Evolutionary conservation across 2,329 filamentous ascomycete genomes (phyloP), one percentile per base, ranked within the genome.

Genomic region (Neofusicoccum umdonicola): DNA sequence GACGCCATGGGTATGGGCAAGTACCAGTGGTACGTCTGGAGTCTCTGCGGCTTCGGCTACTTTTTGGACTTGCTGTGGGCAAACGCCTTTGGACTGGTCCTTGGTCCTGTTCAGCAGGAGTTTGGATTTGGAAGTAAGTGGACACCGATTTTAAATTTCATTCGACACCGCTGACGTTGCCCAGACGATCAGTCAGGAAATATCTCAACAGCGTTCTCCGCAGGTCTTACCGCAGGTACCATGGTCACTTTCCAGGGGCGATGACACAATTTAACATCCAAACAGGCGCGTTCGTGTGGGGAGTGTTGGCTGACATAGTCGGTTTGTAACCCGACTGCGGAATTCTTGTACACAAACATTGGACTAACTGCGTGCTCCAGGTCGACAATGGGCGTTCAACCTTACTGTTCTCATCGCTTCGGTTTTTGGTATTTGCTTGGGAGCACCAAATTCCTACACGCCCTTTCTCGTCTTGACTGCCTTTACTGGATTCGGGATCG

Each of bases 31-130:
- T 82, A 77, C 67, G 75, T 83, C 52, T 85, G 82, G 83, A 69
- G 72, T 3, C 73, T 85, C 0, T 85, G 83, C 67, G 84, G 84
- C 41, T 82, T 85, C 41, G 84, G 84, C 1, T 85, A 85, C 69
- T 72, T 85, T 45, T 77, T 87, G 42, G 85, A 87, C 67, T 72
- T 87, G 27, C 76, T 85, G 52, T 87, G 84, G 83, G 83, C 85
- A 3, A 85, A 87, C 67, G 85, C 82, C 0, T 85, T 87, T 68
- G 84, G 84, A 11, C 78, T 87, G 1, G 80, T 85, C 0, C 72
- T 85, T 15, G 81, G 80, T 9, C 82, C 84, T 6, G 71, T 87
- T 64, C 78, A 85, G 68, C 84, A 86, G 70, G 85, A 87, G 71
- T 71, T 87, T 22, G 84, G 83, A 0, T 86, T 87, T 64, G 71